Evolutionary conservation across 176 grass and related monocot genomes (phyloP).

Genomic region (Poa pratensis): DNA sequence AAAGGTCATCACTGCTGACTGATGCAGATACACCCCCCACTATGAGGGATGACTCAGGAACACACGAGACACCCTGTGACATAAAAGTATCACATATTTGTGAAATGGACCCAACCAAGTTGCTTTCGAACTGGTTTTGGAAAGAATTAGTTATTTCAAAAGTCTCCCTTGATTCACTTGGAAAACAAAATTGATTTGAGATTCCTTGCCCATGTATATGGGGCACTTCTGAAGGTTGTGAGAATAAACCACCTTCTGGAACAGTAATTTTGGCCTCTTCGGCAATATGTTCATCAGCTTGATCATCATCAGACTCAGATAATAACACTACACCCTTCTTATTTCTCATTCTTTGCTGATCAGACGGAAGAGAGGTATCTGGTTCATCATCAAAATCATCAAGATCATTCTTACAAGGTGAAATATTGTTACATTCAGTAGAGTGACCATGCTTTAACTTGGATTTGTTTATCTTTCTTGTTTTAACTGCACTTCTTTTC

Average conservation of each 20-base stretch:
- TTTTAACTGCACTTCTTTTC: slow-evolving; percentile 50
- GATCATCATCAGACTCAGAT: slow-evolving; percentile 74
- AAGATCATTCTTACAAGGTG: slow-evolving; percentile 70
- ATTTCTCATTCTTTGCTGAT: slow-evolving; percentile 57
- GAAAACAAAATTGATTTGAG: slow-evolving; percentile 30
- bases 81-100: slow-evolving; percentile 87
- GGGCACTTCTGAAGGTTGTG: slow-evolving; percentile 31
- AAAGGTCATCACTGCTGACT: slow-evolving; percentile 50
- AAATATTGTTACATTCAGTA: slow-evolving; percentile 53
- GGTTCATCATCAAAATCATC: slow-evolving; percentile 81
- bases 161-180: slow-evolving; percentile 41
- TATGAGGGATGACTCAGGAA: slow-evolving; percentile 78
- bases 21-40: slow-evolving; percentile 47
- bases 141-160: slow-evolving; percentile 49
- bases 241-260: slow-evolving; percentile 29
- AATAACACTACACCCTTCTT: slow-evolving; percentile 56
- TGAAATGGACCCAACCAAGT: slow-evolving; percentile 57
- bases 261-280: slow-evolving; percentile 33
- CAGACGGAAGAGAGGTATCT: slow-evolving; percentile 42
- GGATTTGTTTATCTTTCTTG: slow-evolving; percentile 63
- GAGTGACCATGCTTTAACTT: slow-evolving; percentile 60
- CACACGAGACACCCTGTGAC: slow-evolving; percentile 64
- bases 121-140: slow-evolving; percentile 56
- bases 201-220: slow-evolving; percentile 36
- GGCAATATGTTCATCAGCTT: slow-evolving; percentile 36